Base-by-base conservation (phyloP, 805 yeast species). In the Kodamaea jinghongensis region DNA sequence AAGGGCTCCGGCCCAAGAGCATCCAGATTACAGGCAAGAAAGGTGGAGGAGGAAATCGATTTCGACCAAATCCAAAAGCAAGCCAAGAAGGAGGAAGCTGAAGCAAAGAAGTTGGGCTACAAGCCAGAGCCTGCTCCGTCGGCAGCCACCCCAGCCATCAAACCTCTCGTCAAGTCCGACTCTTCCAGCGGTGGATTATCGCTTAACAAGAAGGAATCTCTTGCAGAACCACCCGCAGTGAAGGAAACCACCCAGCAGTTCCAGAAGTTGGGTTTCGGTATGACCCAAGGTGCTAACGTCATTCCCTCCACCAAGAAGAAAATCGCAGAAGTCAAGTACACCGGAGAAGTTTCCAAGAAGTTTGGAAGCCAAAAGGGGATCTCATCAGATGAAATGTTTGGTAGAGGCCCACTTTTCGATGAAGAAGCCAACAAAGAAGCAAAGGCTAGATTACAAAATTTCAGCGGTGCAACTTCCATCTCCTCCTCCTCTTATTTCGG, bases 401-500 rank as follows among this genome's bases (percentile, higher is more conserved):
- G 96, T 13, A 81, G 96, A 55, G 91, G 90, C 31, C 74, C 73
- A 2, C 68, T 80, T 17, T 87, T 77, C 55, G 97, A 88, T 54
- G 84, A 85, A 48, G 72, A 71, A 2, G 86, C 86, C 28, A 83
- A 83, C 40, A 74, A 73, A 33, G 96, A 89, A 61, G 97, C 97
- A 2, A 75, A 75, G 47, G 57, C 76, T n/a, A 90, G 93, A 54
- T 70, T 93, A 40, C 88, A 83, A 60, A 68, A 83, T 3, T 93
- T 86, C 64, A 78, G 77, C 43, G 93, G 91, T 40, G 95, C 98
- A 2, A 83, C 86, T 33, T 78, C 96, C 5, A 93, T 93, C 49
- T 91, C 98, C 1, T 89, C 97, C 2, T 76, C 90, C 26, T 81
- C 93, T 7, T 93, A 93, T 65, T 93, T 90, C 52, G 97, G 97